Conservation (phyloP, 2,329 filamentous ascomycete genomes). For the Capronia americana region DNA sequence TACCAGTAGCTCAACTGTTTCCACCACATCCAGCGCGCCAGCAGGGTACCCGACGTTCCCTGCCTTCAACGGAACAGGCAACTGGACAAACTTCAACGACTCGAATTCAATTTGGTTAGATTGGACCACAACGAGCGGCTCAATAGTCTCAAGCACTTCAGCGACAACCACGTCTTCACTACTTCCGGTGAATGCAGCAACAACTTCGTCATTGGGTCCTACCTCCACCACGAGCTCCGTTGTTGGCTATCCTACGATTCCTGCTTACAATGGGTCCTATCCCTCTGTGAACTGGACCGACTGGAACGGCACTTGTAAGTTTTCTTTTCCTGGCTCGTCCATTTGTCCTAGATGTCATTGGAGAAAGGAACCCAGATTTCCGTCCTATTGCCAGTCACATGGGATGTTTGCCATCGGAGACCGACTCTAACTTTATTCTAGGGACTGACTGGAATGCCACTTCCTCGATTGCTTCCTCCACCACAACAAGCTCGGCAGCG, state of each 20-base stretch:
- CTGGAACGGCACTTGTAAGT: constrained; percentile 11
- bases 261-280: constrained; percentile 10
- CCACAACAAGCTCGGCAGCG: background rate
- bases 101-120: constrained; percentile 5
- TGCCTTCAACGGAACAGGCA: constrained; percentile 8
- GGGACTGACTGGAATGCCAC: background rate
- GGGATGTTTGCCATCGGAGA: too few relatives aligned
- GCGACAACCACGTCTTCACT: constrained; percentile 5
- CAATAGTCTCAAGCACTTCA: background rate
- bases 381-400: too few relatives aligned
- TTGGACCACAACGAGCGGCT: background rate
- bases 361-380: too few relatives aligned
- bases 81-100: constrained; percentile 3
- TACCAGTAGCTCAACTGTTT: background rate
- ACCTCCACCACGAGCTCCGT: constrained; percentile 1
- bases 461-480: background rate
- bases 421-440: too few relatives aligned
- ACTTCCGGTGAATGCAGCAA: background rate
- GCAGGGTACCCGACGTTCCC: constrained; percentile 8
- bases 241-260: background rate
- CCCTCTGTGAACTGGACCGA: constrained; percentile 9
- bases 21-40: background rate
- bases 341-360: too few relatives aligned
- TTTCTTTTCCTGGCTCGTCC: too few relatives aligned
- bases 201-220: constrained; percentile 1